A percentile compares a stretch with the other conserved stretches of the same genome.
Evolutionary conservation across 768 basidiomycete species (phyloP).

Genomic region (Xerocomus potaroensis): DNA sequence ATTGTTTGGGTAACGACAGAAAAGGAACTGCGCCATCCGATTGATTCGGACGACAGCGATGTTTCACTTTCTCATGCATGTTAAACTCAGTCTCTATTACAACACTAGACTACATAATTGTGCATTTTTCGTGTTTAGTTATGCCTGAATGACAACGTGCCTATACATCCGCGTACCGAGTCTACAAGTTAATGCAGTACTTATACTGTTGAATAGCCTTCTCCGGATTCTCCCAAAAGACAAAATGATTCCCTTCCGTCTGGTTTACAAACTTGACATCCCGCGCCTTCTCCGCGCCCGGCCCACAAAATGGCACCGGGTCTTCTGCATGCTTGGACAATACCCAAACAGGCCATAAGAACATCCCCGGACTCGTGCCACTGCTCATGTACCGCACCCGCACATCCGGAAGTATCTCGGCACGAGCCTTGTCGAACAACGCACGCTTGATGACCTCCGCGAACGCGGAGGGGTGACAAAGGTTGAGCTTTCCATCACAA

Average conservation of each 20-base stretch:
- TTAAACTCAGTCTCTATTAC: too few species aligned
- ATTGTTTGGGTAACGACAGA: too few species aligned
- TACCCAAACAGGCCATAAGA: conserved; percentile 13
- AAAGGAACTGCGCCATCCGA: too few species aligned
- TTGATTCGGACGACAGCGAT: too few species aligned
- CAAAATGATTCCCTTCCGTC: conserved; percentile 22
- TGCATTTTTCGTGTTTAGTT: too few species aligned
- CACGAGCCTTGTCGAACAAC: conserved; percentile 14
- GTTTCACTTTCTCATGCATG: too few species aligned
- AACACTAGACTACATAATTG: too few species aligned
- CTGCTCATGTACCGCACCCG: conserved; percentile 19
- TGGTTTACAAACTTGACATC: conserved; percentile 13
- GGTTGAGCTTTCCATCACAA: conserved; percentile 12
- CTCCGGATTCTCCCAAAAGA: conserved; percentile 24
- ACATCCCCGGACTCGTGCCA: conserved; percentile 5
- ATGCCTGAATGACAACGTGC: too few species aligned
- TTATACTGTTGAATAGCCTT: conserved; percentile 17
- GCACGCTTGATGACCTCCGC: conserved; percentile 11
- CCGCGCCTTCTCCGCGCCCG: conserved; percentile 17
- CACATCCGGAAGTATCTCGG: conserved; percentile 4
- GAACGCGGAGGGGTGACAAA: conserved; percentile 10
- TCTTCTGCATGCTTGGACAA: conserved; percentile 6
- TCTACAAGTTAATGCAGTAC: conserved; percentile 5
- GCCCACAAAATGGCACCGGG: conserved; percentile 7
- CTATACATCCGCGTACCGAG: too few species aligned